Conservation (phyloP, 768 basidiomycete species). For the Cystofilobasidium capitatum region DNA sequence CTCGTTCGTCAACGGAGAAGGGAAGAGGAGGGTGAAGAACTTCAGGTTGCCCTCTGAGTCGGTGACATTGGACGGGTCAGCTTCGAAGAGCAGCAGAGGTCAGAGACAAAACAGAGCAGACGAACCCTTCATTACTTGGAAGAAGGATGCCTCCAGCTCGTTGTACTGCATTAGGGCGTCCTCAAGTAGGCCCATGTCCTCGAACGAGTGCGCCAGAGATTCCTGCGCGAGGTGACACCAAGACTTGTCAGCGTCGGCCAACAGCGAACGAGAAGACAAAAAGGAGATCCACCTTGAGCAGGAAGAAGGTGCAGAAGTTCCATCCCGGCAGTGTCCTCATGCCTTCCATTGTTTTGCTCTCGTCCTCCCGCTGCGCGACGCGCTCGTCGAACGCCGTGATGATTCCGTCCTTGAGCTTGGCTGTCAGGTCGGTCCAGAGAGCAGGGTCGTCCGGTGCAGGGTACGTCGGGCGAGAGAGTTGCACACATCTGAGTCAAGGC, state of each 20-base stretch:
- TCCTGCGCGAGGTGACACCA: constrained; percentile 49
- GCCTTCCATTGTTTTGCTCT: constrained; percentile 76
- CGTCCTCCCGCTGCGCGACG: constrained; percentile 72
- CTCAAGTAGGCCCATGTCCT: constrained; percentile 77
- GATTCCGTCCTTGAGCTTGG: constrained; percentile 81
- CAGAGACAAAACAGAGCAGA: not conserved
- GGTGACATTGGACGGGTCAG: not conserved
- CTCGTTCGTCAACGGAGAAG: constrained; percentile 42
- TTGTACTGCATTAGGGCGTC: constrained; percentile 83
- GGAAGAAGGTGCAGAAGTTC: constrained; percentile 97
- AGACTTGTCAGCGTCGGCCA: not conserved
- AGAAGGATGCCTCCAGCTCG: constrained; percentile 78
- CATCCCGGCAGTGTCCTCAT: constrained; percentile 90
- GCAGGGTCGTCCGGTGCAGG: constrained; percentile 61
- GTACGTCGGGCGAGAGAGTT: constrained; percentile 57
- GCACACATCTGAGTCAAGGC: constrained; percentile 55
- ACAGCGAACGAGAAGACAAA: not conserved
- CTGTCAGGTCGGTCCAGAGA: constrained; percentile 76
- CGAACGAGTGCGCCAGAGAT: constrained; percentile 82
- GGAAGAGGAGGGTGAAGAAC: not conserved
- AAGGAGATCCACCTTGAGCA: constrained; percentile 63
- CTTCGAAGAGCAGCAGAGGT: not conserved
- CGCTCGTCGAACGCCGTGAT: constrained; percentile 73
- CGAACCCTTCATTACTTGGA: constrained; percentile 41
- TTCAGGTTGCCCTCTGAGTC: constrained; percentile 64